Conservation (phyloP, 495 filamentous ascomycete species). For the Xylaria grammica region DNA sequence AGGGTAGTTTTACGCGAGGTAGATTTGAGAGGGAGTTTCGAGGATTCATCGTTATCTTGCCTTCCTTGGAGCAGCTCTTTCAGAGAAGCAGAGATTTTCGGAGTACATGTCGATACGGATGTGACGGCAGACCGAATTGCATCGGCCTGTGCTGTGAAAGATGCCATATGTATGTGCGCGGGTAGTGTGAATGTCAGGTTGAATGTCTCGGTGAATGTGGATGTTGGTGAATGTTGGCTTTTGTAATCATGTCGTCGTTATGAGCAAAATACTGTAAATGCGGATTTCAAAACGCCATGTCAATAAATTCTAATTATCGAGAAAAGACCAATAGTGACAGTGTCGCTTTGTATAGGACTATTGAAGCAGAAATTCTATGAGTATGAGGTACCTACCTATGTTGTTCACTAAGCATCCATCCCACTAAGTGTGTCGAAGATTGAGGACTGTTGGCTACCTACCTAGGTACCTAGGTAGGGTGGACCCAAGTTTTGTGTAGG, state of each 20-base stretch:
- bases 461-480: slow-evolving; percentile 3
- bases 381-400: no score
- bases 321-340: neutral
- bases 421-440: no score
- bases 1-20: slow-evolving; percentile 40
- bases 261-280: slow-evolving; percentile 22
- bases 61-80: slow-evolving; percentile 53
- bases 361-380: slow-evolving; percentile 3
- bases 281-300: slow-evolving; percentile 25
- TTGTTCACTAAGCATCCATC: no score
- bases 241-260: slow-evolving; percentile 33
- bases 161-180: slow-evolving; percentile 47
- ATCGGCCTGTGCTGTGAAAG: slow-evolving; percentile 47
- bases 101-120: slow-evolving; percentile 59
- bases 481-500: slow-evolving; percentile 28
- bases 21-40: slow-evolving; percentile 42
- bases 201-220: neutral
- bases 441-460: no score
- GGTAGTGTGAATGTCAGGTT: slow-evolving; percentile 2
- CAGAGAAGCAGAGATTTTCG: slow-evolving; percentile 52
- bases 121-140: slow-evolving; percentile 57
- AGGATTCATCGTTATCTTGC: slow-evolving; percentile 36
- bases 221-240: slow-evolving; percentile 14
- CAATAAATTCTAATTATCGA: slow-evolving; percentile 10
- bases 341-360: neutral